A percentile compares a stretch with the other conserved stretches of the same genome.
These are phyloP conservation scores for Amanita phalloides DNA, from an alignment of 768 basidiomycete species.

Conservation along the genomic window DNA sequence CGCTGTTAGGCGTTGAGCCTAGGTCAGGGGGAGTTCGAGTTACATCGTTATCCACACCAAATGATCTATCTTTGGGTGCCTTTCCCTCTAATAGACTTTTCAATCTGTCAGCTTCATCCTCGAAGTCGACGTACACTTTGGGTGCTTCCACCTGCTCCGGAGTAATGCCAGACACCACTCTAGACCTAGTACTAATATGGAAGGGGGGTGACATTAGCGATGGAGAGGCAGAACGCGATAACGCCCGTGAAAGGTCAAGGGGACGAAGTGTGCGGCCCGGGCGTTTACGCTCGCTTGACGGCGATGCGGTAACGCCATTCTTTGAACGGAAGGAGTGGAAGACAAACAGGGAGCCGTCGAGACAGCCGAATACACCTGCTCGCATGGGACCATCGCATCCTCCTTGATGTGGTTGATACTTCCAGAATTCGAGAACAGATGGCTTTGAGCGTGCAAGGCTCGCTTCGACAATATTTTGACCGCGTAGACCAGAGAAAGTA, in stretches of 20 bases:
- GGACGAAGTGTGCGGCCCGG: conserved; percentile 8
- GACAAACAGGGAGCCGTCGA: conserved; percentile 34
- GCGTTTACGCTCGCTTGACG: conserved; percentile 4
- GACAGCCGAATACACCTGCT: conserved; percentile 27
- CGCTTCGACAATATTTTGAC: conserved; percentile 15
- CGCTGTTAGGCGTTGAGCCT: conserved; percentile 16
- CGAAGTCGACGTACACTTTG: conserved; percentile 72
- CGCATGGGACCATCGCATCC: conserved; percentile 8
- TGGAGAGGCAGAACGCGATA: conserved; percentile 19
- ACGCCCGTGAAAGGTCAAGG: conserved; percentile 12
- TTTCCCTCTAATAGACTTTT: conserved; percentile 61
- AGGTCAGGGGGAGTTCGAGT: conserved; percentile 11
- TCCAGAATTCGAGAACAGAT: conserved; percentile 22
- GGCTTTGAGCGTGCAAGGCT: conserved; percentile 22
- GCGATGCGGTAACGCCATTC: conserved; percentile 8
- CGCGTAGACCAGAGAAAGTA: conserved; percentile 17
- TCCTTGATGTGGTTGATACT: conserved; percentile 1
- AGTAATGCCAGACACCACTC: conserved; percentile 64
- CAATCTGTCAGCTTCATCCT: conserved; percentile 68
- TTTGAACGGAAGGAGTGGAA: conserved; percentile 17
- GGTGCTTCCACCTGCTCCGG: conserved; percentile 65
- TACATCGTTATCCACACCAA: conserved; percentile 14
- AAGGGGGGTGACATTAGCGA: conserved; percentile 36
- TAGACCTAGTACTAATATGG: conserved; percentile 42
- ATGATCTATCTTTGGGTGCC: conserved; percentile 26